Base-by-base conservation (phyloP, 345 rosid species). In the Nasturtium officinale region DNA sequence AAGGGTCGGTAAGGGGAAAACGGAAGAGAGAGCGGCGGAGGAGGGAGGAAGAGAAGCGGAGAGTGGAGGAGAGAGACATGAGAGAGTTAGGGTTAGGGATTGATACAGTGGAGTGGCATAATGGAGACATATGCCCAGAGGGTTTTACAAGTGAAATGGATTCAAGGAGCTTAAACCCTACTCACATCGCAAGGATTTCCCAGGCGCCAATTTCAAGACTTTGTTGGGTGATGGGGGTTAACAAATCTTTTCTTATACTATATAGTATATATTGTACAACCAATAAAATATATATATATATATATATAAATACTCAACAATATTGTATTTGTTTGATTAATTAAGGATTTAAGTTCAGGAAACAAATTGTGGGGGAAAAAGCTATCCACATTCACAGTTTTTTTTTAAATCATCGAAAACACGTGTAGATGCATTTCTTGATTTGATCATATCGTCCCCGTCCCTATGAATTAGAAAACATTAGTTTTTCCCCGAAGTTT, bases 21-120 rank as follows among this genome's bases (percentile, higher is more conserved):
- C 72, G 71, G 43, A 64, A 63, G 51, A 78, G 61, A 42, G 76
- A 81, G 65, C 47, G 75, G 61, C 84, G 89, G 76, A 86, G 78
- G 52, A 90, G 75, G 40, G 83, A 58, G 33, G 89, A 83, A 29
- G 94, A 86, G 66, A 84, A 76, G 33, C 94, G 96, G 68, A 91
- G 85, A 51, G 92, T 73, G 67, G 92, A 83, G 61, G 85, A 76
- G 56, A 89, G 76, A 65, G 94, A 80, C 96, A 89, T 89, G 42
- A 77, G 72, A 65, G 73, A 33, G 72, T 60, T 29, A 35, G 80
- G 80, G 72, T 33, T 63, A 35, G 82, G 63, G 74, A 70, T 17
- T 11, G 80, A 30, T 30, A 53, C 57, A 51, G 78, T 15, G 26
- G 68, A 61, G 9, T 64, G 48, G 61, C 79, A 64, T 54, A 81